Conservation (phyloP, 2,329 filamentous ascomycete species). For the Rachicladosporium sp. region DNA sequence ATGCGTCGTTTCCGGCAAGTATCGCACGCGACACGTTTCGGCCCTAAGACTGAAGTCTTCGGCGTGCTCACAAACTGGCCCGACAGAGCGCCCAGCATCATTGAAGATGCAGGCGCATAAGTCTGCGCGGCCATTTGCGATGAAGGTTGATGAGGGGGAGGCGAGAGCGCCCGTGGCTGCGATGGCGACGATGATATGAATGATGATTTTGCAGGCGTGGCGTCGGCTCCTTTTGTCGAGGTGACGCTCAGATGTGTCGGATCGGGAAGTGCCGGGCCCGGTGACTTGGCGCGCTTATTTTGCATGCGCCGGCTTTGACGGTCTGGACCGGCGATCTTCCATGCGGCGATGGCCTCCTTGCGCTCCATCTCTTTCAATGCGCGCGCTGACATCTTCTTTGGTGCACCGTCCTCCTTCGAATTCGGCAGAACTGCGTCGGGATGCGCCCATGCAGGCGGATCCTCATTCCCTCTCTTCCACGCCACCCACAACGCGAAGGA, state of each 20-base stretch:
- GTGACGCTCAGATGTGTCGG: not conserved
- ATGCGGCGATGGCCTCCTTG: slow-evolving; percentile 35
- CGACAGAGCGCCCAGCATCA: slow-evolving; percentile 17
- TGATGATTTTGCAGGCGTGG: slow-evolving; percentile 14
- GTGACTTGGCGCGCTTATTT: slow-evolving; percentile 1
- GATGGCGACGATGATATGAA: slow-evolving; percentile 26
- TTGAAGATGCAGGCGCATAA: slow-evolving; percentile 10
- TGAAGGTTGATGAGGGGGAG: slow-evolving; percentile 11
- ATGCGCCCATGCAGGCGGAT: slow-evolving; percentile 49
- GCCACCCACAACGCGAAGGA: slow-evolving; percentile 53
- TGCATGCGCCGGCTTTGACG: slow-evolving; percentile 2
- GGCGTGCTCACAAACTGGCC: slow-evolving; percentile 34
- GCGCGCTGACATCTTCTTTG: slow-evolving; percentile 43
- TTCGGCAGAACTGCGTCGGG: slow-evolving; percentile 43
- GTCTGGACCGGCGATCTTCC: slow-evolving; percentile 9
- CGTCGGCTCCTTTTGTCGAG: slow-evolving; percentile 4
- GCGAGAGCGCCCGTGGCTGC: slow-evolving; percentile 16
- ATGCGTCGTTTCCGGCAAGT: slow-evolving; percentile 50
- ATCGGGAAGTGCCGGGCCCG: slow-evolving; percentile 1
- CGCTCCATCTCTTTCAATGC: slow-evolving; percentile 45
- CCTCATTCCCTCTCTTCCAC: slow-evolving; percentile 55
- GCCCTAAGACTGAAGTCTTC: slow-evolving; percentile 47
- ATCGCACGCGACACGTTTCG: slow-evolving; percentile 50
- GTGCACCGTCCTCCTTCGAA: slow-evolving; percentile 34
- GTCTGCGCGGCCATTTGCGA: slow-evolving; percentile 6